Conservation (phyloP, 441 rosid species). For the Bruguiera hainesii region DNA sequence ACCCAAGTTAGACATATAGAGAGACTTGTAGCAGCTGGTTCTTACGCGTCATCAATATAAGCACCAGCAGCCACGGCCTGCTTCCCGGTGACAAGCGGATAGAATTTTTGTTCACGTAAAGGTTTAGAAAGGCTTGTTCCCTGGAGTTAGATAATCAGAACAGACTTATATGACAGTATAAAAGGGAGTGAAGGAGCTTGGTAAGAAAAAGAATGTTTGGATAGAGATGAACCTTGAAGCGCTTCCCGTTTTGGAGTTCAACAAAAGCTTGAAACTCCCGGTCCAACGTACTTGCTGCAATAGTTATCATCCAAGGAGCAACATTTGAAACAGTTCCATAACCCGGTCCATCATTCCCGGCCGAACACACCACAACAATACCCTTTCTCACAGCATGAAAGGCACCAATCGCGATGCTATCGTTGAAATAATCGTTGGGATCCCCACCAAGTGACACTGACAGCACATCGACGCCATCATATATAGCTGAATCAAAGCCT, state of each 20-base stretch:
- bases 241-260: conserved; percentile 33
- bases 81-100: conserved; percentile 54
- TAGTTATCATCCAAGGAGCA: conserved; percentile 55
- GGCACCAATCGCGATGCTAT: conserved; percentile 44
- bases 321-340: conserved; percentile 36
- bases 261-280: conserved; percentile 39
- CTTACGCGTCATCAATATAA: conserved; percentile 50
- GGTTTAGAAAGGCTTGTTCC: conserved; percentile 18
- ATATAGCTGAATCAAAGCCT: conserved; percentile 57
- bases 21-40: no score
- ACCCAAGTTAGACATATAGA: no score
- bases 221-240: conserved; percentile 26
- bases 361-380: conserved; percentile 47
- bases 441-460: conserved; percentile 63
- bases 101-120: conserved; percentile 37
- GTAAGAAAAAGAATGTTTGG: not conserved
- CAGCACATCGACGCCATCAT: conserved; percentile 64
- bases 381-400: conserved; percentile 56
- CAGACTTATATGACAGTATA: no score
- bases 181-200: no score
- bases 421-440: conserved; percentile 31
- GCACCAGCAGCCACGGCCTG: conserved; percentile 45
- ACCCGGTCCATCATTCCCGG: conserved; percentile 47
- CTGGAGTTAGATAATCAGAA: no score
- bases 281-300: conserved; percentile 58